Evolutionary conservation across 352 stramenopile genomes (phyloP).

Genomic region (Pythium monospermum): DNA sequence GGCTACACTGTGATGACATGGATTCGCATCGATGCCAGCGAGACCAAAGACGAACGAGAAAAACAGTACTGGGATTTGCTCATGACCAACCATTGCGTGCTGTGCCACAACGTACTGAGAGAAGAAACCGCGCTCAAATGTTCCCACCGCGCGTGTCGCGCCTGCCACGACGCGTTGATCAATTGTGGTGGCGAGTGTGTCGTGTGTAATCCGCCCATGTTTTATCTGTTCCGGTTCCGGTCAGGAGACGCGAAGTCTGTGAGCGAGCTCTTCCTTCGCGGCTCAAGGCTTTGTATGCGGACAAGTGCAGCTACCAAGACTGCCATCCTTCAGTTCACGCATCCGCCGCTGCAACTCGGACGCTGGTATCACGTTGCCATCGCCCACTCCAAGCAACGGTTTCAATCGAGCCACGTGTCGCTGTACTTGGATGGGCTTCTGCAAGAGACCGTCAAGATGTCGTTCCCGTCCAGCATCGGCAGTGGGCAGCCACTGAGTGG

Average conservation of each 20-base stretch:
- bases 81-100: conserved; percentile 50
- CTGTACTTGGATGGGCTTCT: conserved; percentile 61
- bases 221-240: conserved; percentile 68
- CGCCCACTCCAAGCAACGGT: conserved; percentile 58
- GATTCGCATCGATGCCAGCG: conserved; percentile 54
- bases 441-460: conserved; percentile 66
- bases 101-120: conserved; percentile 38
- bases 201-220: conserved; percentile 67
- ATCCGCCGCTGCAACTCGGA: conserved; percentile 31
- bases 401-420: conserved; percentile 59
- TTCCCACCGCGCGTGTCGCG: conserved; percentile 52
- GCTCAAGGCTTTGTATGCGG: conserved; percentile 57
- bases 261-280: conserved; percentile 61
- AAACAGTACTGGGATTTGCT: conserved; percentile 55
- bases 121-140: conserved; percentile 65
- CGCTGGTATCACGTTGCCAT: conserved; percentile 55
- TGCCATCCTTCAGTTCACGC: conserved; percentile 44
- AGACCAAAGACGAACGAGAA: conserved; percentile 60
- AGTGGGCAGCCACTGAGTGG: conserved; percentile 52
- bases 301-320: conserved; percentile 38
- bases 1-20: conserved; percentile 61
- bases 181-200: conserved; percentile 58
- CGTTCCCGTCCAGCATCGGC: conserved; percentile 50
- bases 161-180: conserved; percentile 48
- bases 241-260: conserved; percentile 67